Percentiles rank a stretch among this genome's conserved stretches.
Conservation (phyloP, 2,329 filamentous ascomycete species). For the Fusarium sulawesiense region DNA sequence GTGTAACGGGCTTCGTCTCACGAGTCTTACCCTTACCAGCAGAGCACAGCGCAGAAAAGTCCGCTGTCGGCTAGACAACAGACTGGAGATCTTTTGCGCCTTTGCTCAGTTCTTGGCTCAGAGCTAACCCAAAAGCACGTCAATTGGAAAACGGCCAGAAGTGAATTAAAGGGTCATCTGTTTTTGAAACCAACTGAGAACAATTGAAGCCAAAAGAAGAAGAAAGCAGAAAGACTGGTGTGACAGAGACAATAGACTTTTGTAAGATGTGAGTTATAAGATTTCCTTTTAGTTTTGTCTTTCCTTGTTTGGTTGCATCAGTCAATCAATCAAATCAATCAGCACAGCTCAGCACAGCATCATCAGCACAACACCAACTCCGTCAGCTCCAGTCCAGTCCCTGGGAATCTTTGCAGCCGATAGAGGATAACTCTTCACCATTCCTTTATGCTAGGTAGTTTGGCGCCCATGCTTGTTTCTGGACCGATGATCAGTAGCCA, state of each 20-base stretch:
- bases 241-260: constrained; percentile 16
- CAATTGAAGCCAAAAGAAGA: not conserved
- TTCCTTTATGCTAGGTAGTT: not conserved
- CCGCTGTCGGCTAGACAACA: constrained; percentile 1
- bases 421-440: not conserved
- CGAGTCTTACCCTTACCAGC: not conserved
- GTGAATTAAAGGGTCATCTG: constrained; percentile 3
- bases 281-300: constrained; percentile 22
- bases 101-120: constrained; percentile 19
- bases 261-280: constrained; percentile 42
- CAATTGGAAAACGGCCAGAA: constrained; percentile 26
- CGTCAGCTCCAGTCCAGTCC: not conserved
- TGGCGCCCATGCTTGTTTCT: constrained; percentile 14
- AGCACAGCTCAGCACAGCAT: constrained; percentile 12
- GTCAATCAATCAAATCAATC: not conserved
- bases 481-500: constrained; percentile 33
- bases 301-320: constrained; percentile 17
- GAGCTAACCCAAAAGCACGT: constrained; percentile 1
- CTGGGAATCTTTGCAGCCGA: constrained; percentile 1
- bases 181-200: not conserved
- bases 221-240: constrained; percentile 1
- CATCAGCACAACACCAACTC: constrained; percentile 16
- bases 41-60: not conserved
- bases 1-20: constrained; percentile 27
- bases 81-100: constrained; percentile 2